A percentile compares a stretch with the other conserved stretches of the same genome.
Evolutionary conservation across 805 yeast genomes (phyloP).

Genomic region (Zygosaccharomyces lentus): DNA sequence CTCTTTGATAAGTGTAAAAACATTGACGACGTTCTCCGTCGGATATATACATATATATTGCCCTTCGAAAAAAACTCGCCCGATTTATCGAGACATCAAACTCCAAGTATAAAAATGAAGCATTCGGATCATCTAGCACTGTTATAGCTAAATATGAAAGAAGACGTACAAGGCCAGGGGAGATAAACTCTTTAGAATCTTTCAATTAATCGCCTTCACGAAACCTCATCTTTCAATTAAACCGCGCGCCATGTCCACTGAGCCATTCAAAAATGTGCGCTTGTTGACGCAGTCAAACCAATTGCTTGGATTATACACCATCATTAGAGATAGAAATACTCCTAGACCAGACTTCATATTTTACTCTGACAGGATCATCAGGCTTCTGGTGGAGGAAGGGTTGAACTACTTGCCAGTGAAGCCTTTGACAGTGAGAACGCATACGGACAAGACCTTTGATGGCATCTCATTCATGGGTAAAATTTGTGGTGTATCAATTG

Average conservation of each 20-base stretch:
- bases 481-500: constrained; percentile 96
- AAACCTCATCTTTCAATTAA: not conserved
- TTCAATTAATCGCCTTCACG: not conserved
- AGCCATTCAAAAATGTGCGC: constrained; percentile 48
- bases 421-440: constrained; percentile 61
- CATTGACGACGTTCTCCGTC: not conserved
- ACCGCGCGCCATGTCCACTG: constrained; percentile 26
- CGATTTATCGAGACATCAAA: not conserved
- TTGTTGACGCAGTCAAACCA: constrained; percentile 87
- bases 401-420: constrained; percentile 91
- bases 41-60: constrained; percentile 3
- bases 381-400: constrained; percentile 92
- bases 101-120: not conserved
- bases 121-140: not conserved
- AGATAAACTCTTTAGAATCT: not conserved
- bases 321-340: constrained; percentile 79
- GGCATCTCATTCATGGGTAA: constrained; percentile 86
- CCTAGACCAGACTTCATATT: constrained; percentile 89
- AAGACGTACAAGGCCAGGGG: not conserved
- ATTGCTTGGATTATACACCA: constrained; percentile 78
- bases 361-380: constrained; percentile 90
- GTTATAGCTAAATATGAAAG: not conserved
- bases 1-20: not conserved
- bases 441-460: constrained; percentile 62
- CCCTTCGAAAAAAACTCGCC: not conserved